Conservation (phyloP, 148 eudicot species). For the Persicaria tinctoria region DNA sequence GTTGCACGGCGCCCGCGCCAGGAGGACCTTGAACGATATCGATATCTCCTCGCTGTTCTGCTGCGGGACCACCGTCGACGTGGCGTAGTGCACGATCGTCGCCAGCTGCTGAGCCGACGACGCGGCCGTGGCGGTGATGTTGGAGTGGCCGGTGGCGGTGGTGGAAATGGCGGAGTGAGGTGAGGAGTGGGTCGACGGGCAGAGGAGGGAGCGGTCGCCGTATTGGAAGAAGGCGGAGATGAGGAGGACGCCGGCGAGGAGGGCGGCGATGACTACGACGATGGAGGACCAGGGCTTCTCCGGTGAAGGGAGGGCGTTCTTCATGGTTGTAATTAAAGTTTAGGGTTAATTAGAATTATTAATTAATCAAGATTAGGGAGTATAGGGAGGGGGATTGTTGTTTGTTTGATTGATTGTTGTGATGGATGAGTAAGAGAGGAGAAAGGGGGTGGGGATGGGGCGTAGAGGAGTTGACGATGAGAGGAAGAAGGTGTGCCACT, state of each 20-base stretch:
- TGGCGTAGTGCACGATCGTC: conserved; percentile 39
- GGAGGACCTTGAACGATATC: conserved; percentile 29
- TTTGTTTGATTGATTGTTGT: too few species aligned
- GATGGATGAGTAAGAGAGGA: too few species aligned
- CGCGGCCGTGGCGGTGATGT: conserved; percentile 4
- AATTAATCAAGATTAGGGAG: too few species aligned
- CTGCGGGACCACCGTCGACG: conserved; percentile 32
- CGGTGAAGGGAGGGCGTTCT: neutral
- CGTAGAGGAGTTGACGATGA: too few species aligned
- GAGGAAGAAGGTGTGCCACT: too few species aligned
- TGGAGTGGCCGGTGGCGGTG: neutral
- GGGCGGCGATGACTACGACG: neutral
- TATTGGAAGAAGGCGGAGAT: neutral
- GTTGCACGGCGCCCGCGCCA: conserved; percentile 30
- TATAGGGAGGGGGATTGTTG: too few species aligned
- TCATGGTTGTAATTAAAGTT: neutral
- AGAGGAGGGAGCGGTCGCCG: neutral
- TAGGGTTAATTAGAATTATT: too few species aligned
- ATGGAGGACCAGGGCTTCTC: neutral
- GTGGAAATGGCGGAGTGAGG: neutral
- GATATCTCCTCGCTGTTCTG: conserved; percentile 34
- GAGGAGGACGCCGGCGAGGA: neutral
- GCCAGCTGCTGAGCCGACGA: conserved; percentile 9
- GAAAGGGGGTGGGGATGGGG: too few species aligned
- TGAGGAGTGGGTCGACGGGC: neutral